Base-by-base conservation (phyloP, 1,139 yeast species). In the Nakaseomyces delphensis region DNA sequence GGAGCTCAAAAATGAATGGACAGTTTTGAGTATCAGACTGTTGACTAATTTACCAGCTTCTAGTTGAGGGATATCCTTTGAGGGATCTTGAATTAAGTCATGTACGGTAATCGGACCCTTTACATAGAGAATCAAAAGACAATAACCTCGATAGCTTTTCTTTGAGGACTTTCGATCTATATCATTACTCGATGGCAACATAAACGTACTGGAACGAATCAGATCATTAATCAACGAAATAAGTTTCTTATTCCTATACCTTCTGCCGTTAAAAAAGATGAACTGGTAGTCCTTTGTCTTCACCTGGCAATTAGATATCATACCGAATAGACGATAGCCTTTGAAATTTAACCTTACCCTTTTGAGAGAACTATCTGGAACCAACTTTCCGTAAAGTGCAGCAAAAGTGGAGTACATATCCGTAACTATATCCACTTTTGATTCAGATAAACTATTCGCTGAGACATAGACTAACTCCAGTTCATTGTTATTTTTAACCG, bases 261-360 rank as follows among this genome's bases (percentile, higher is more conserved):
- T 56, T 23, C 73, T 57, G 0, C 69, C 65, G 54, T 79, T 77
- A 30, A 76, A 49, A 39, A 66, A 69, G 0, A 77, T 54, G 44
- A 68, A 69, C 52, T 79, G 85, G 43, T 66, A 62, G 1, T 53
- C 52, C 43, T 62, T 68, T 0, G 70, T 56, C 41, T 64, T 63
- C 0, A 58, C 53, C 0, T 72, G 63, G 1, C 40, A 18, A 15
- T 49, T 45, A 1, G 67, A 60, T 8, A 66, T 53, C 2, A 65
- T 36, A 7, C 68, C 67, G 1, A 49, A 46, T 4, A 73, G 45
- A 3, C 43, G 44, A 43, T 55, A 60, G 1, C 55, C 55, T 24
- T 62, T 54, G 40, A 52, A 65, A 1, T 39, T 42, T 2, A 54
- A 42, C 6, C 50, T 39, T 1, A 59, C 54, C 19, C 45, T 49